Base-by-base conservation (phyloP, 306 rosid genomes). In the Urtica urens region DNA sequence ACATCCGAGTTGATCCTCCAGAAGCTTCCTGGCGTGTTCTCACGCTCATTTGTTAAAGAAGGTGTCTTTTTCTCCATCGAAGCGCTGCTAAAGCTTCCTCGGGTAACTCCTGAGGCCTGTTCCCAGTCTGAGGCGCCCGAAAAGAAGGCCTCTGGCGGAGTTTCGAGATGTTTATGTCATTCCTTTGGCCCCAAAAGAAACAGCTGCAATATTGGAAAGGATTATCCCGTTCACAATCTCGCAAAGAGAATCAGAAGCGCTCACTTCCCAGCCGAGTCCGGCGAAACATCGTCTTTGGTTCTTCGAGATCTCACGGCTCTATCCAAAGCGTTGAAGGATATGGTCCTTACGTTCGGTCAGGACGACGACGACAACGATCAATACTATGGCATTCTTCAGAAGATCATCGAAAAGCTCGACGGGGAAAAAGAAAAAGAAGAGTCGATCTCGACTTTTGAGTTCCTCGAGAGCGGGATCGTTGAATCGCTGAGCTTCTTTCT, bases 361-460 rank as follows among this genome's bases (percentile, higher is more conserved):
- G 59, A 63, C 57, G 67, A 63, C 71, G 69, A 63, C 51, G 69
- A 64, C 60, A 93, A 85, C 63, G 94, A 80, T 55, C 63, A 66
- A 48, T 53, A 69, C 49, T 72, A 60, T 59, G 48, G 51, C 53
- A 51, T 78, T 56, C 64, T 86, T 57, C 59, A 59, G 67, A 79
- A 79, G 66, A 64, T 92, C 50, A 60, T 92, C 72, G 77, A 64
- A 57, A 79, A 63, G 76, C 83, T 92, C 34, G 62, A 71, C 46
- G 84, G 94, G n/a, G n/a, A n/a, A n/a, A n/a, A n/a, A n/a, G n/a
- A n/a, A n/a, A n/a, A n/a, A 60, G 69, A 66, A 46, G 99, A 92
- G 46, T 76, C 82, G 59, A 78, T 92, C 66, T 92, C 99, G 51
- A 92, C 99, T 45, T 92, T 92, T 73, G 99, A 92, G 53, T 92